Percentiles rank a stretch among this genome's conserved stretches.
phyloP scores from a whole-genome alignment of 169 alveolate genomes.

The Babesia bigemina region DNA sequence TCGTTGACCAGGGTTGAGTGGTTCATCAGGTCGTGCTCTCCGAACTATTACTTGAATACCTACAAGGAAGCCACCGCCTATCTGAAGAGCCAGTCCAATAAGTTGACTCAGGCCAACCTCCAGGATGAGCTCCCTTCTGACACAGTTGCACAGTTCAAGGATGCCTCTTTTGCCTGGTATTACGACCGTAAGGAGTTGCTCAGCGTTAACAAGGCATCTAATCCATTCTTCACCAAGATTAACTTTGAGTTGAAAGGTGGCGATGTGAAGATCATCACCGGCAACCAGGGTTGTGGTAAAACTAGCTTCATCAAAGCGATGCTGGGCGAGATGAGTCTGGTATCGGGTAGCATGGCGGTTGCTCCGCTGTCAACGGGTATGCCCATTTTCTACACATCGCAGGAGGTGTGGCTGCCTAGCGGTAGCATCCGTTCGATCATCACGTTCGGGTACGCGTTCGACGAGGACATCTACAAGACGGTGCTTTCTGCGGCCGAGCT shows the following conservation, averaged over 20 bases:
- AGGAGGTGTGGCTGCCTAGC: conserved; percentile 38
- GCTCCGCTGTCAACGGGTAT: conserved; percentile 50
- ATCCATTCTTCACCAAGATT: neutral
- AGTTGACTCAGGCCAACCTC: neutral
- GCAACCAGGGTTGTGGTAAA: conserved; percentile 64
- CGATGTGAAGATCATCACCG: conserved; percentile 43
- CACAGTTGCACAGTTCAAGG: conserved; percentile 18
- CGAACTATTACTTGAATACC: conserved; percentile 5
- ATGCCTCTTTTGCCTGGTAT: conserved; percentile 53
- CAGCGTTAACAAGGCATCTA: neutral
- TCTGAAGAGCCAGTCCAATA: neutral
- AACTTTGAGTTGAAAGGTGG: conserved; percentile 44
- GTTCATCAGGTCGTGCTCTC: conserved; percentile 19
- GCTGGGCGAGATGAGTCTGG: conserved; percentile 62
- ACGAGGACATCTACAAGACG: conserved; percentile 35
- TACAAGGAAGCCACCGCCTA: neutral
- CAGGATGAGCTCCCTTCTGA: conserved; percentile 3
- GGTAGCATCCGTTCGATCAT: conserved; percentile 50
- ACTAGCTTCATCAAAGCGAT: conserved; percentile 44
- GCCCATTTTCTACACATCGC: conserved; percentile 51
- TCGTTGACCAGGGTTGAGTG: conserved; percentile 16
- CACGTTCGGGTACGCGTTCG: conserved; percentile 41
- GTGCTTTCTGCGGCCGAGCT: conserved; percentile 36
- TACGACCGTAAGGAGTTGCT: conserved; percentile 1
- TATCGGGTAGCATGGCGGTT: conserved; percentile 61